These are phyloP conservation scores for Brassica nigra DNA, from an alignment of 345 rosid genomes.

Conservation along the genomic window DNA sequence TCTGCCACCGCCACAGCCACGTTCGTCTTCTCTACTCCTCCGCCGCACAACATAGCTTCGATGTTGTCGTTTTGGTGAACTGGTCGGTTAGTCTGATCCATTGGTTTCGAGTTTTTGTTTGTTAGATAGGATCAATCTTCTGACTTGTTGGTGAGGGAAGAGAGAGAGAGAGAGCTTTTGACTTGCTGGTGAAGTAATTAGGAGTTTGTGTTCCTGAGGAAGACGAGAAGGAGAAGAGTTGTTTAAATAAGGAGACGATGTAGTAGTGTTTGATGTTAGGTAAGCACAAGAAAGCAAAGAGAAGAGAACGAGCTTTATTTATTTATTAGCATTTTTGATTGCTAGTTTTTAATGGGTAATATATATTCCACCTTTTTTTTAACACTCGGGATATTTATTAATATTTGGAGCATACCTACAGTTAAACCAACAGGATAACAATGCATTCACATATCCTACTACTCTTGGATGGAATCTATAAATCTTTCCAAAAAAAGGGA, in stretches of 20 bases:
- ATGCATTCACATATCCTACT: no score
- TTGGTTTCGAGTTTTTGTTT: background rate
- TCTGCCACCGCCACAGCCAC: conserved; percentile 32
- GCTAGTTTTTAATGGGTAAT: no score
- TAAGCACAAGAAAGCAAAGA: background rate
- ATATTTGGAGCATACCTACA: no score
- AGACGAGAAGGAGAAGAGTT: conserved; percentile 7
- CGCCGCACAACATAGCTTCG: conserved; percentile 28
- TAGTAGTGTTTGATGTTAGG: conserved; percentile 17
- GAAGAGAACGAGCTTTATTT: background rate
- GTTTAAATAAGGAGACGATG: conserved; percentile 31
- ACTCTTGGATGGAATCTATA: no score
- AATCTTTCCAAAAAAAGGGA: no score
- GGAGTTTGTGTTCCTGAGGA: conserved; percentile 17
- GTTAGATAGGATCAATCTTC: background rate
- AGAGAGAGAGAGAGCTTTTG: conserved; percentile 14
- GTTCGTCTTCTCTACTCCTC: conserved; percentile 20
- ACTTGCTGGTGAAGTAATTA: background rate
- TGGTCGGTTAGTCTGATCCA: conserved; percentile 31
- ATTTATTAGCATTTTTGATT: no score
- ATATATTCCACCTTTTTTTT: no score
- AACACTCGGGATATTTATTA: no score
- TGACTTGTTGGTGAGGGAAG: conserved; percentile 9
- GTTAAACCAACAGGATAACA: no score
- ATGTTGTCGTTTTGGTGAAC: background rate